Base-by-base conservation (phyloP, 2,329 filamentous ascomycete species). In the Lasiodiplodia hormozganensis region DNA sequence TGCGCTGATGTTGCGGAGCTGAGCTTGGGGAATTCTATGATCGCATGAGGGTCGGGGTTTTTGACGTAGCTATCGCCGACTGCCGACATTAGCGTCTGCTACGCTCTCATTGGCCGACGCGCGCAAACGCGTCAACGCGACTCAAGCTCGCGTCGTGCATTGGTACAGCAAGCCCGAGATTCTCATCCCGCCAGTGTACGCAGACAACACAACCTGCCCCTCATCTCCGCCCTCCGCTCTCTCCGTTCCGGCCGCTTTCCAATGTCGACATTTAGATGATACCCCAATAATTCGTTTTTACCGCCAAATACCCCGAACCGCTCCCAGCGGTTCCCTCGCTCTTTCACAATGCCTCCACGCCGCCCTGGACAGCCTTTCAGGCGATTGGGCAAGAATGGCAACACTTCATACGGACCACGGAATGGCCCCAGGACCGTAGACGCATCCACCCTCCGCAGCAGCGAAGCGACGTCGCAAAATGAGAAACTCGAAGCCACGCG, bases 401-500 rank as follows among this genome's bases (percentile, higher is more conserved):
- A 79, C 72, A 77, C 80, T 54, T 77, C 79, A 60, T 78, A 81
- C 75, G 85, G 87, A 71, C 84, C 85, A 62, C 85, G 85, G 67
- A 87, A 87, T 74, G 54, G 54, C 31, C 85, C 89, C 31, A 92
- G 92, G 76, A 96, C 93, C 4, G 92, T 98, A 72, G 89, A 95
- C 68, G 89, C 92, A 40, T 90, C 91, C 8, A 88, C 89, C 31
- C 83, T 92, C 60, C 86, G 91, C 53, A 88, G 91, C 68, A 89
- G 89, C 67, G 96, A 99, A 84, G 90, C 88, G 65, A 98, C 94
- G 0, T 96, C 94, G 8, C 89, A 93, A 75, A 93, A 97, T 85
- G 96, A 99, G 81, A 96, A 93, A 80, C 89, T 93, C 82, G 94
- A 99, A 82, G 90, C 93, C 47, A 91, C 90, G 57, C 89, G 89